phyloP scores from a whole-genome alignment of 108 stramenopile genomes.

The Nitzschia sp. region DNA sequence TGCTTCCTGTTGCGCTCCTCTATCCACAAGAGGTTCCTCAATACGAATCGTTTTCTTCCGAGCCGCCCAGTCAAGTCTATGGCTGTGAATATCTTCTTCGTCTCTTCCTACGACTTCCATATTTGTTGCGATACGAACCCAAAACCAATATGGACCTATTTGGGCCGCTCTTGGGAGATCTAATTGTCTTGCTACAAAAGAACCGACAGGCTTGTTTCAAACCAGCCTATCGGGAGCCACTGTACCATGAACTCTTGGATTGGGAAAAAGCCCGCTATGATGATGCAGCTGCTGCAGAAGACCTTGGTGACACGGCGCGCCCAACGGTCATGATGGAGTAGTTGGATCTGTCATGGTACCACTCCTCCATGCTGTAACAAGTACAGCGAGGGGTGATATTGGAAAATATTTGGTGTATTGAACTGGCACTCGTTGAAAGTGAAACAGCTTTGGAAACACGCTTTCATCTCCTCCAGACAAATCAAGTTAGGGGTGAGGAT shows the following conservation, averaged over 20 bases:
- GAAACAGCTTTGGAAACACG: no score
- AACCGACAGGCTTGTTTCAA: slow-evolving; percentile 57
- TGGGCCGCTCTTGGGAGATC: slow-evolving; percentile 32
- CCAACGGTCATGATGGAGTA: no score
- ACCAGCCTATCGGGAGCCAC: slow-evolving; percentile 39
- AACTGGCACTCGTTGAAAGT: no score
- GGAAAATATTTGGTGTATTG: no score
- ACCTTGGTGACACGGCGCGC: no score
- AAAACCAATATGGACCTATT: slow-evolving; percentile 13
- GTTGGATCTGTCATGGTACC: no score
- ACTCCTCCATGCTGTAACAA: no score
- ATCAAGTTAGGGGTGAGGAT: no score
- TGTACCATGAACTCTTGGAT: slow-evolving; percentile 25
- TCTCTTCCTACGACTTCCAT: slow-evolving; percentile 57
- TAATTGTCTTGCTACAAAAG: slow-evolving; percentile 56
- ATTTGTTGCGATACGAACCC: slow-evolving; percentile 30
- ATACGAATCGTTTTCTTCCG: slow-evolving; percentile 38
- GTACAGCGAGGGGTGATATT: no score
- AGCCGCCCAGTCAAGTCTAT: slow-evolving; percentile 49
- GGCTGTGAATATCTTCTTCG: slow-evolving; percentile 72
- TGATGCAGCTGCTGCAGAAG: no score
- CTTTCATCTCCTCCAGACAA: no score
- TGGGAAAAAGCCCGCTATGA: slow-evolving; percentile 26
- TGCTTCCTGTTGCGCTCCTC: slow-evolving; percentile 61
- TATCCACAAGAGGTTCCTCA: slow-evolving; percentile 73